These are phyloP conservation scores for Theileria annulata DNA, from an alignment of 169 alveolate genomes.

Conservation along the genomic window DNA sequence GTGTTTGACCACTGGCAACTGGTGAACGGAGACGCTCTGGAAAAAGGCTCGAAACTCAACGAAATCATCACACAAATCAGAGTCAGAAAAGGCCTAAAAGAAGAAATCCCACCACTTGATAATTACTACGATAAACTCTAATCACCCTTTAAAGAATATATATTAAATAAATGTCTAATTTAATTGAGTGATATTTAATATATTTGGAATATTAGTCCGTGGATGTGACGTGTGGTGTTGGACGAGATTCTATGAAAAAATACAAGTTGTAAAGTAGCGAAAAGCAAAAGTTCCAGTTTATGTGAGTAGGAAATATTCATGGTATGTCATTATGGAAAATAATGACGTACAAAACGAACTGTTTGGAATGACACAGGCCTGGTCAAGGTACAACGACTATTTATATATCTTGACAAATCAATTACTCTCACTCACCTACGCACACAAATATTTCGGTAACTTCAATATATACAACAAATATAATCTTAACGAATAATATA, in stretches of 20 bases:
- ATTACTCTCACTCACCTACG: constrained; percentile 49
- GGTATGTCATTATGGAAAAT: neutral
- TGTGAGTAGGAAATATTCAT: neutral
- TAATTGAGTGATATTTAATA: neutral
- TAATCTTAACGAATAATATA: neutral
- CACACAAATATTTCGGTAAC: constrained; percentile 59
- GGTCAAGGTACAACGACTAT: constrained; percentile 65
- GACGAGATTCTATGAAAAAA: neutral
- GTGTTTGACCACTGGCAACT: constrained; percentile 99
- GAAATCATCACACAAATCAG: constrained; percentile 92
- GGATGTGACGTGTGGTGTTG: neutral
- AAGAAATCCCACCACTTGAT: constrained; percentile 94
- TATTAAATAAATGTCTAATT: neutral
- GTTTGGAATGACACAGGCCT: constrained; percentile 51
- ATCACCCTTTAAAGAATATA: constrained; percentile 14
- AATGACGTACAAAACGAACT: constrained; percentile 19
- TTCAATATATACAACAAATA: neutral
- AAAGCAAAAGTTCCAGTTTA: neutral
- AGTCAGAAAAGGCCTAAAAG: constrained; percentile 96
- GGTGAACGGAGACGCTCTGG: constrained; percentile 95
- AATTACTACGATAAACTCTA: constrained; percentile 95
- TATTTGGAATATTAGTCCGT: neutral
- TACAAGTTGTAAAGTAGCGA: neutral
- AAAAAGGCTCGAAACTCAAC: constrained; percentile 94
- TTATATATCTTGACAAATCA: constrained; percentile 55